Percentiles rank a stretch among this genome's conserved stretches.
Evolutionary conservation across 2,329 filamentous ascomycete species (phyloP).

Genomic region (Claviceps sp.): DNA sequence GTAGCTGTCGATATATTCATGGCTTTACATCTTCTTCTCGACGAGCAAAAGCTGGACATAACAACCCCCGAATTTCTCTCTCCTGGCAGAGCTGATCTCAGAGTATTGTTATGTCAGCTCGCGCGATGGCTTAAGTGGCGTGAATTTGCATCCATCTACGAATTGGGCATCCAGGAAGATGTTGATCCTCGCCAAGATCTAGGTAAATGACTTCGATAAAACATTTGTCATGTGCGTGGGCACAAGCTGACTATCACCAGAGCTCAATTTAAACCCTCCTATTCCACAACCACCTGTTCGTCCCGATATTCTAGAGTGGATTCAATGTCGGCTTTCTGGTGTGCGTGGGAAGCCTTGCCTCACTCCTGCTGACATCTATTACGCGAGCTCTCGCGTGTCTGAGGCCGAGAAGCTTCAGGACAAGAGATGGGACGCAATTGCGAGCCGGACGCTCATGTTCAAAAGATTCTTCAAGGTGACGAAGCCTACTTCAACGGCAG

Average conservation of each 20-base stretch:
- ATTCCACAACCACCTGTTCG: conserved; percentile 21
- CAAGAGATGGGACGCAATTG: conserved; percentile 31
- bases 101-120: conserved; percentile 69
- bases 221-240: background rate
- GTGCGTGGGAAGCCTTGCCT: conserved; percentile 24
- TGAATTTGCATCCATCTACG: conserved; percentile 33
- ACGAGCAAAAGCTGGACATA: conserved; percentile 75
- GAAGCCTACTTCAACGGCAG: conserved; percentile 34
- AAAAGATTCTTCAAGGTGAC: conserved; percentile 51
- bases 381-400: conserved; percentile 22
- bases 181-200: conserved; percentile 24
- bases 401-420: conserved; percentile 23
- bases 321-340: conserved; percentile 32
- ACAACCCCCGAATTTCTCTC: conserved; percentile 31
- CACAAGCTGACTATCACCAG: conserved; percentile 11
- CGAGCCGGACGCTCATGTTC: conserved; percentile 59
- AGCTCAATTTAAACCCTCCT: conserved; percentile 18
- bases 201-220: conserved; percentile 17
- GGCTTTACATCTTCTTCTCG: conserved; percentile 71
- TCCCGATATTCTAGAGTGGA: conserved; percentile 40
- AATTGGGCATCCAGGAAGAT: conserved; percentile 39
- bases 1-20: conserved; percentile 56
- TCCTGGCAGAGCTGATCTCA: conserved; percentile 38
- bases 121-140: conserved; percentile 68
- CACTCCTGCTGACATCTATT: conserved; percentile 32